These are phyloP conservation scores for Arxiozyma bovina DNA, from an alignment of 1,139 yeast species.

Conservation along the genomic window DNA sequence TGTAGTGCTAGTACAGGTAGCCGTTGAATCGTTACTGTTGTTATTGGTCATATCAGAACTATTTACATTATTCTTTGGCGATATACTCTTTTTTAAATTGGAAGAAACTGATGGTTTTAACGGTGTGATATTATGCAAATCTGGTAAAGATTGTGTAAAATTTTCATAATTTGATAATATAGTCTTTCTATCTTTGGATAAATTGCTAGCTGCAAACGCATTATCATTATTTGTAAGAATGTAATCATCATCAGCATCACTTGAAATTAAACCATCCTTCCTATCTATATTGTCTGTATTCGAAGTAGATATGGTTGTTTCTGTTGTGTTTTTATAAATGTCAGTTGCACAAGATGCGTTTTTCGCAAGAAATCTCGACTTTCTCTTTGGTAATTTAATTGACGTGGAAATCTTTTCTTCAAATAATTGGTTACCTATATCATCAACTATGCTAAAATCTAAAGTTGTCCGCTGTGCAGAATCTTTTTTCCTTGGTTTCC, in stretches of 20 bases:
- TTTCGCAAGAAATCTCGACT: conserved; percentile 34
- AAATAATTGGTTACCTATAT: conserved; percentile 35
- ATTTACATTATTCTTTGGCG: background rate
- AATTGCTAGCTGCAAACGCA: background rate
- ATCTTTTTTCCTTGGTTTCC: conserved; percentile 21
- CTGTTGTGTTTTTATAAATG: conserved; percentile 12
- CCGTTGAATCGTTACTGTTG: background rate
- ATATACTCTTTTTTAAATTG: conserved; percentile 4
- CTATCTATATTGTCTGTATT: background rate
- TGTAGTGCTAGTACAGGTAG: background rate
- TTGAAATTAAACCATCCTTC: conserved; percentile 1
- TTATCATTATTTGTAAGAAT: background rate
- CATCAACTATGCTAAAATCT: conserved; percentile 40
- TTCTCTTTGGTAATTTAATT: conserved; percentile 32
- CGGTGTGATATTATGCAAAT: conserved; percentile 22
- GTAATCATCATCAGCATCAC: conserved; percentile 3
- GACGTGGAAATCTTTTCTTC: conserved; percentile 29
- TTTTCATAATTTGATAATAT: conserved; percentile 11
- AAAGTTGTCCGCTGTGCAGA: conserved; percentile 23
- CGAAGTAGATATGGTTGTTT: background rate
- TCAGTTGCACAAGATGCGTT: conserved; percentile 22
- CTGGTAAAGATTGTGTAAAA: conserved; percentile 34
- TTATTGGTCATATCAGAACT: background rate
- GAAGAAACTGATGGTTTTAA: conserved; percentile 16
- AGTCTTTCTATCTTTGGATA: background rate